phyloP scores from a whole-genome alignment of 495 filamentous ascomycete genomes.

The Aspergillus hancockii region DNA sequence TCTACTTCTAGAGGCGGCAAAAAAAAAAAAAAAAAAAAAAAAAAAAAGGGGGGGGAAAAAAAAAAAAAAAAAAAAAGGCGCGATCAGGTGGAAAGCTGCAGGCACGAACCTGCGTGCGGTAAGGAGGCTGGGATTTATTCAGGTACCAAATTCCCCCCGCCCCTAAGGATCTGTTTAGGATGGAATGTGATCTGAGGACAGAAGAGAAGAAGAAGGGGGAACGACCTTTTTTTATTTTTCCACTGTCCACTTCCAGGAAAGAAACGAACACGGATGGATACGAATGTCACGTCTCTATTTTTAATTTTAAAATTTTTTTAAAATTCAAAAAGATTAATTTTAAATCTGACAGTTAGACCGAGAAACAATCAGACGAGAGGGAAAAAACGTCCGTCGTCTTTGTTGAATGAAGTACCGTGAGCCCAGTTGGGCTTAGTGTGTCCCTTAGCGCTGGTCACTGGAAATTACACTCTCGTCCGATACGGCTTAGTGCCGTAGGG shows the following conservation, averaged over 20 bases:
- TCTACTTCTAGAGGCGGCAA: too few relatives aligned
- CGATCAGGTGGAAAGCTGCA: not conserved
- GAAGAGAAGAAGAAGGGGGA: not conserved
- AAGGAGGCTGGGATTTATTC: not conserved
- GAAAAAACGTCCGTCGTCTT: too few relatives aligned
- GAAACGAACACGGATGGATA: too few relatives aligned
- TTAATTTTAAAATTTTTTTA: not conserved
- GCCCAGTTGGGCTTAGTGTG: not conserved
- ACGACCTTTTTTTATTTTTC: too few relatives aligned
- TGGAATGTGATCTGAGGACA: not conserved
- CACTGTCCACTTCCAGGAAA: too few relatives aligned
- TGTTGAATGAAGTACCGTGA: not conserved
- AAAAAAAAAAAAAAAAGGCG: constrained; percentile 8
- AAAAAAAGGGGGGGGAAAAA: constrained; percentile 9
- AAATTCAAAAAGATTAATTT: too few relatives aligned
- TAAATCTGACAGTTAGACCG: too few relatives aligned
- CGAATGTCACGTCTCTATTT: not conserved
- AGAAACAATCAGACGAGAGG: too few relatives aligned
- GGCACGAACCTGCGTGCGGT: not conserved
- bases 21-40: too few relatives aligned
- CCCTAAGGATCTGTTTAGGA: too few relatives aligned
- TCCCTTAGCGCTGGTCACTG: not conserved
- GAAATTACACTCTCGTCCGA: not conserved
- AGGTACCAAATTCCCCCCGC: too few relatives aligned
- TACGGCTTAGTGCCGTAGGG: not conserved